These are phyloP conservation scores for Colletotrichum shisoi DNA, from an alignment of 2,329 filamentous ascomycete species.

Conservation along the genomic window DNA sequence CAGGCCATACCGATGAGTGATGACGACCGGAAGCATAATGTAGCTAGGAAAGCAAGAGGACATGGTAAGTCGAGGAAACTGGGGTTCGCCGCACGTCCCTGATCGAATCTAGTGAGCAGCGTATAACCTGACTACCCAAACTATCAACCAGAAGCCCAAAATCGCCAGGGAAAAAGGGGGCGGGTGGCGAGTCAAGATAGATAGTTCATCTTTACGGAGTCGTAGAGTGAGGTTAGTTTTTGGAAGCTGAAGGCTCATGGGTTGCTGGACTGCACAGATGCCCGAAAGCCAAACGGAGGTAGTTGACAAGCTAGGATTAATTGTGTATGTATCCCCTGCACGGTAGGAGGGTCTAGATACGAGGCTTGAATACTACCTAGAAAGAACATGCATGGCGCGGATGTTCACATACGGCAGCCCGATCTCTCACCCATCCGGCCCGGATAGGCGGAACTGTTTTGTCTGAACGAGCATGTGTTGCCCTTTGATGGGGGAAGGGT, in stretches of 20 bases:
- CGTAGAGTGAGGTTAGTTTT: too few species aligned
- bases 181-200: conserved; percentile 13
- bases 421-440: not conserved
- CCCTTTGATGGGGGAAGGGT: not conserved
- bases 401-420: conserved; percentile 18
- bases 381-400: conserved; percentile 29
- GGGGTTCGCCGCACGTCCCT: too few species aligned
- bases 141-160: too few species aligned
- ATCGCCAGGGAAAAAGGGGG: not conserved
- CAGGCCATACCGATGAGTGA: too few species aligned
- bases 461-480: too few species aligned
- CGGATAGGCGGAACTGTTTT: not conserved
- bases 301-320: conserved; percentile 12
- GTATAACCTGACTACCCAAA: too few species aligned
- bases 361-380: not conserved
- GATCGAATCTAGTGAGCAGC: too few species aligned
- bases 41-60: too few species aligned
- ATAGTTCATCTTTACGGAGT: too few species aligned
- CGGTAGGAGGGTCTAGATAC: not conserved
- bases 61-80: too few species aligned
- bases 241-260: too few species aligned
- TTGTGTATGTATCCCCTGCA: not conserved
- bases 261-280: not conserved
- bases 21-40: too few species aligned
- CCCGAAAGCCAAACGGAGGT: not conserved